Evolutionary conservation across 176 grass and related monocot genomes (phyloP).

Genomic region (Zoysia japonica): DNA sequence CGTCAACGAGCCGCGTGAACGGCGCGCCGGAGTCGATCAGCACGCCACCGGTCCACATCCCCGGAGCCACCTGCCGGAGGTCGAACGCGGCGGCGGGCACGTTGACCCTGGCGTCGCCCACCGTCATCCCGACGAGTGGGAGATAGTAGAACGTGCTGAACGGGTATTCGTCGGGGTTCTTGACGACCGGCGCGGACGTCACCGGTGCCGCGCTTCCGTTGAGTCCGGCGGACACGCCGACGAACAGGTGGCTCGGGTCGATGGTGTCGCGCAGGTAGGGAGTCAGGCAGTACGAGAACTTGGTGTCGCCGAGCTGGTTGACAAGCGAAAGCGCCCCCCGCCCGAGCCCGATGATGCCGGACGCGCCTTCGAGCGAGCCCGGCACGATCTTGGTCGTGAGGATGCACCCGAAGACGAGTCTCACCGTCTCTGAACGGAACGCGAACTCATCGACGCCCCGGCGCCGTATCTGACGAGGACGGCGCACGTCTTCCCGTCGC

Average conservation of each 20-base stretch:
- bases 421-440: not conserved
- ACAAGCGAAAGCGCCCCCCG: slow-evolving; percentile 16
- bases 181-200: slow-evolving; percentile 4
- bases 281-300: slow-evolving; percentile 44
- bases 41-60: too few relatives aligned
- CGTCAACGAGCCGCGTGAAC: not conserved
- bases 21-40: too few relatives aligned
- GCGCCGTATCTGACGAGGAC: not conserved
- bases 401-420: slow-evolving; percentile 22
- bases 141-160: slow-evolving; percentile 14
- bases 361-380: not conserved
- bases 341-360: slow-evolving; percentile 37
- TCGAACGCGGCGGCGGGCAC: slow-evolving; percentile 17
- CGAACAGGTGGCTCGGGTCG: not conserved
- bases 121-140: slow-evolving; percentile 1
- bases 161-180: not conserved
- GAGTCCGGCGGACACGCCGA: slow-evolving; percentile 9
- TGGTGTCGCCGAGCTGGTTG: slow-evolving; percentile 2
- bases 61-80: not conserved
- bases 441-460: not conserved
- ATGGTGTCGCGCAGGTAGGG: not conserved
- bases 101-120: not conserved
- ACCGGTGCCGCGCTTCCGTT: not conserved
- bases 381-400: not conserved
- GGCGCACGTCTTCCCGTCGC: too few relatives aligned